A percentile compares a stretch with the other conserved stretches of the same genome.
Conservation (phyloP, 306 rosid species). For the Sphenostylis stenocarpa region DNA sequence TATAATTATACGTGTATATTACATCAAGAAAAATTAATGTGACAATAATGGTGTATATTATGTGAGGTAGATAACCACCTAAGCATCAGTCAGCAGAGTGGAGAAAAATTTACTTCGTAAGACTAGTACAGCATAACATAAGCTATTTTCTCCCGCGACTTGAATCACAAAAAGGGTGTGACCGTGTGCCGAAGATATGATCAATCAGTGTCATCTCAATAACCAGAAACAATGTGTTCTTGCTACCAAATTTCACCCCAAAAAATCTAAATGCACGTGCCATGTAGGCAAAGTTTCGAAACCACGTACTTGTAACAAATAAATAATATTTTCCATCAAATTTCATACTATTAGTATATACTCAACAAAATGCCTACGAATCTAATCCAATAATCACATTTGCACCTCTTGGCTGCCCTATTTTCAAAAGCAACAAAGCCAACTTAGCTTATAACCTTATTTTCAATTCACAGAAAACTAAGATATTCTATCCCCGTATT, state of each 20-base stretch:
- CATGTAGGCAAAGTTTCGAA: neutral
- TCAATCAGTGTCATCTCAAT: neutral
- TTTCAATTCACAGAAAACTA: slow-evolving; percentile 36
- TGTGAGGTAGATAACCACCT: neutral
- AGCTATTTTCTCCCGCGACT: no score
- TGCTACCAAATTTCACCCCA: slow-evolving; percentile 7
- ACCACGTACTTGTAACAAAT: neutral
- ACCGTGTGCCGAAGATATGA: neutral
- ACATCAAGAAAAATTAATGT: no score
- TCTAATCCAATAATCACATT: slow-evolving; percentile 25
- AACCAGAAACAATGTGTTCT: neutral
- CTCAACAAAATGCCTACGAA: slow-evolving; percentile 9
- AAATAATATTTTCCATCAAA: slow-evolving; percentile 24
- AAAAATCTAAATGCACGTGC: slow-evolving; percentile 20
- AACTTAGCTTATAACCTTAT: slow-evolving; percentile 24
- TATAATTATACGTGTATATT: no score
- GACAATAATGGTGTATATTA: no score
- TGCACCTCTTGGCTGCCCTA: slow-evolving; percentile 30
- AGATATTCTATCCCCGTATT: neutral
- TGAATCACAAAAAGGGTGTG: no score
- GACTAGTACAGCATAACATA: no score
- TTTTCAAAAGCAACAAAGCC: slow-evolving; percentile 12
- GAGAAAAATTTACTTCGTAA: no score
- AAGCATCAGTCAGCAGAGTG: neutral
- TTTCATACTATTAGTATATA: slow-evolving; percentile 6